These are phyloP conservation scores for Ophiocordyceps camponoti-rufipedis DNA, from an alignment of 2,329 filamentous ascomycete genomes.

Conservation along the genomic window DNA sequence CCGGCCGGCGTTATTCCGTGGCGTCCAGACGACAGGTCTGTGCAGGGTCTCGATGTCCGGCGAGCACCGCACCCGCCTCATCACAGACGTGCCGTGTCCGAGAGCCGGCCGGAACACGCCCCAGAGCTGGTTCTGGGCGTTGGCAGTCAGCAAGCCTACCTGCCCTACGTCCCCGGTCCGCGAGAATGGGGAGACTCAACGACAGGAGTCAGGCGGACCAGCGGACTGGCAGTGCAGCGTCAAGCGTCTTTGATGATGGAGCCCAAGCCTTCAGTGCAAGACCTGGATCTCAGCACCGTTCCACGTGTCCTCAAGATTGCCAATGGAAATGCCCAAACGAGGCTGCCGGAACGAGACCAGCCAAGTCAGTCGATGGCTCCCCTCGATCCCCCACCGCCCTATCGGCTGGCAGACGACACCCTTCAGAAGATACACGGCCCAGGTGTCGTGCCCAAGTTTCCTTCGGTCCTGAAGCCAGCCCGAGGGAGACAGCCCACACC, in stretches of 20 bases:
- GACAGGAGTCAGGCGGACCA: constrained; percentile 1
- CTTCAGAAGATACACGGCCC: background rate
- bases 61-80: too few relatives aligned
- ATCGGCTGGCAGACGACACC: background rate
- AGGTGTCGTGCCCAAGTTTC: constrained; percentile 2
- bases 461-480: constrained; percentile 5
- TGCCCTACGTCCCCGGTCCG: constrained; percentile 4
- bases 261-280: constrained; percentile 4
- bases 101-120: background rate
- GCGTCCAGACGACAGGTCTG: background rate
- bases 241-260: constrained; percentile 9
- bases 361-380: constrained; percentile 4
- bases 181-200: constrained; percentile 1
- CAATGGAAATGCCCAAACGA: background rate
- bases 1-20: background rate
- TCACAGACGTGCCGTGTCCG: too few relatives aligned
- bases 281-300: constrained; percentile 6
- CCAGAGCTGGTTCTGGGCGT: background rate
- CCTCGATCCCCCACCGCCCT: background rate
- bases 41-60: background rate
- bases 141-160: background rate
- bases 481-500: constrained; percentile 1
- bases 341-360: constrained; percentile 1
- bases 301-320: constrained; percentile 5
- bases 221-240: constrained; percentile 8